Evolutionary conservation across 176 grass and related monocot genomes (phyloP).

Genomic region (Hordeum marinum): DNA sequence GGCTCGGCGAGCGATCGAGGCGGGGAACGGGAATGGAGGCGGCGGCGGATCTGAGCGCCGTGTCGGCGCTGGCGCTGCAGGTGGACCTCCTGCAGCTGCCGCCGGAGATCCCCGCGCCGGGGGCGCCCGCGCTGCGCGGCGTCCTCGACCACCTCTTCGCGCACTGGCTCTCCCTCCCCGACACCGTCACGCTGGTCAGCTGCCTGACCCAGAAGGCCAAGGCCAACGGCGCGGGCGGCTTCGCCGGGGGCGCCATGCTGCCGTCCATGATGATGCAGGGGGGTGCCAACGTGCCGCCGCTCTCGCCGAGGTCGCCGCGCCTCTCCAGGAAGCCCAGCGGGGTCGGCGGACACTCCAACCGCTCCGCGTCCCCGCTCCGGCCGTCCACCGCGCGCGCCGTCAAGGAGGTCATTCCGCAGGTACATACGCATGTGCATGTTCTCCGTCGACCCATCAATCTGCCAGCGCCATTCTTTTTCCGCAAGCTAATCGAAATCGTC

Average conservation of each 20-base stretch:
- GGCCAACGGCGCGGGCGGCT: background rate
- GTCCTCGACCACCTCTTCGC: constrained; percentile 68
- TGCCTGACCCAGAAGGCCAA: constrained; percentile 58
- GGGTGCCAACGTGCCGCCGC: constrained; percentile 68
- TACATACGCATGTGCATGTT: background rate
- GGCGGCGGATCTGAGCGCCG: constrained; percentile 32
- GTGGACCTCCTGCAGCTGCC: constrained; percentile 55
- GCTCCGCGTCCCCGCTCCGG: constrained; percentile 57
- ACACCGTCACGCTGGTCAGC: constrained; percentile 57
- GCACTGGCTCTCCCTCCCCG: constrained; percentile 83
- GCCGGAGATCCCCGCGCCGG: constrained; percentile 44
- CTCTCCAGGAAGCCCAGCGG: constrained; percentile 45
- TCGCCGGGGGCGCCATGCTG: constrained; percentile 18
- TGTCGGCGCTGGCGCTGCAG: constrained; percentile 42
- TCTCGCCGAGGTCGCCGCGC: constrained; percentile 86
- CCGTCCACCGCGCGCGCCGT: constrained; percentile 37
- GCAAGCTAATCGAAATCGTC: background rate
- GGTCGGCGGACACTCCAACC: constrained; percentile 36
- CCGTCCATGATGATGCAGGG: constrained; percentile 70
- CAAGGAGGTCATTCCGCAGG: constrained; percentile 92
- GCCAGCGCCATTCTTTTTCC: background rate
- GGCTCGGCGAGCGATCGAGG: background rate
- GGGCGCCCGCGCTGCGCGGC: constrained; percentile 29
- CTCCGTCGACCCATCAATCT: background rate
- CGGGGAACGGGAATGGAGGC: constrained; percentile 2